phyloP scores from a whole-genome alignment of 2,329 filamentous ascomycete species.

The Arthrobotrys iridis region DNA sequence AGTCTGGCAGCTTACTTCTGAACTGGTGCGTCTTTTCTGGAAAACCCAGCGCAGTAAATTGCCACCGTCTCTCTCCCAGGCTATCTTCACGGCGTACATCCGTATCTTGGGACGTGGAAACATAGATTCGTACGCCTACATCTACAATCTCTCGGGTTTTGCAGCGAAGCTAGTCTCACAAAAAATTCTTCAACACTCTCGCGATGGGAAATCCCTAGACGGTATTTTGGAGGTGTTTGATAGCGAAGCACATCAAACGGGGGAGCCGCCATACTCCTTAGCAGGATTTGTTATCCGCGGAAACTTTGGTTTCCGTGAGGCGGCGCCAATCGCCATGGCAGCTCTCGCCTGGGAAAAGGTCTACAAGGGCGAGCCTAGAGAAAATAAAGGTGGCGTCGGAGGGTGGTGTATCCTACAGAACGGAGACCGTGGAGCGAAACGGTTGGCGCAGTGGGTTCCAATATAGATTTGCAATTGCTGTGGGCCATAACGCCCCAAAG shows the following conservation, averaged over 20 bases:
- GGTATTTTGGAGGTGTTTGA: slow-evolving; percentile 10
- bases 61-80: slow-evolving; percentile 13
- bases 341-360: slow-evolving; percentile 31
- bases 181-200: neutral
- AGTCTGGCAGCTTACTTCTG: slow-evolving; percentile 23
- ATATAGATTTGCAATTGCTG: too few species aligned
- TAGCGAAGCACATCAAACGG: neutral
- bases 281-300: slow-evolving; percentile 39
- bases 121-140: neutral
- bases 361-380: neutral
- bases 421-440: neutral
- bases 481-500: too few species aligned
- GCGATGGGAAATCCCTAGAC: neutral
- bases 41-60: neutral
- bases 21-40: slow-evolving; percentile 5
- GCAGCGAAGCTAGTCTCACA: neutral
- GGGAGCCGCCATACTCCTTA: neutral
- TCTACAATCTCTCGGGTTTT: slow-evolving; percentile 13
- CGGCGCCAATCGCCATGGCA: slow-evolving; percentile 17
- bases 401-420: slow-evolving; percentile 38
- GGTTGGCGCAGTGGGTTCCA: slow-evolving; percentile 29
- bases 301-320: slow-evolving; percentile 31
- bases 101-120: slow-evolving; percentile 25
- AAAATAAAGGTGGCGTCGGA: neutral
- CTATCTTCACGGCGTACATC: slow-evolving; percentile 20